Base-by-base conservation (phyloP, 345 rosid species). In the Ailanthus altissimus region DNA sequence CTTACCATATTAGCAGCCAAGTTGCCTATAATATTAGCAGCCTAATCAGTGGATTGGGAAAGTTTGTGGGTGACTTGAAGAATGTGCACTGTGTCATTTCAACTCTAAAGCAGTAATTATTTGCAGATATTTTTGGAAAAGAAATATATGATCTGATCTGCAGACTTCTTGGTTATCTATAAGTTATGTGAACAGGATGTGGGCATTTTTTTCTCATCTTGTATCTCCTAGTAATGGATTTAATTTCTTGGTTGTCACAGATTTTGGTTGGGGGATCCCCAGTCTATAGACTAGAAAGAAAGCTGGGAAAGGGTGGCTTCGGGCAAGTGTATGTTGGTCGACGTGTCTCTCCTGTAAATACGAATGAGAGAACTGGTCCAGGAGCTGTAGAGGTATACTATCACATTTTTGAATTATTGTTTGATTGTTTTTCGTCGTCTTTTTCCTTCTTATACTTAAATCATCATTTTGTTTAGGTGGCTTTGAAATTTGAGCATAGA, bases 311-410 rank as follows among this genome's bases (percentile, higher is more conserved):
- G 79, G 97, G 97, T 77, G 97, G 97, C 59, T 92, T 92, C 83
- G 95, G 97, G 66, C 97, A 92, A 85, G 97, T 92, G 21, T 92
- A 87, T 87, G 91, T 92, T 46, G 97, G 97, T 70, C 85, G 93
- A 67, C 88, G 93, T 68, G 80, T 85, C 72, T 71, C 79, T 74
- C 77, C 85, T 80, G 85, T 77, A 75, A 85, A 77, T 72, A 47
- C 82, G 58, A 84, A 56, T 77, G 86, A 84, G 50, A 89, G 88
- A 83, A 85, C 81, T 73, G 92, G 91, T 47, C 68, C 88, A 23
- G 93, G 89, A 69, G 87, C 93, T 62, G 21, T 84, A 38, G 97
- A 90, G 93, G 97, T 92, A 85, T 51, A 74, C 8, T 14, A 15
- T 63, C 23, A 7, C 43, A 53, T 38, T 18, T 21, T 50, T 49